A percentile compares a stretch with the other conserved stretches of the same genome.
These are phyloP conservation scores for Wickerhamiella occidentalis DNA, from an alignment of 805 yeast genomes.

Conservation along the genomic window DNA sequence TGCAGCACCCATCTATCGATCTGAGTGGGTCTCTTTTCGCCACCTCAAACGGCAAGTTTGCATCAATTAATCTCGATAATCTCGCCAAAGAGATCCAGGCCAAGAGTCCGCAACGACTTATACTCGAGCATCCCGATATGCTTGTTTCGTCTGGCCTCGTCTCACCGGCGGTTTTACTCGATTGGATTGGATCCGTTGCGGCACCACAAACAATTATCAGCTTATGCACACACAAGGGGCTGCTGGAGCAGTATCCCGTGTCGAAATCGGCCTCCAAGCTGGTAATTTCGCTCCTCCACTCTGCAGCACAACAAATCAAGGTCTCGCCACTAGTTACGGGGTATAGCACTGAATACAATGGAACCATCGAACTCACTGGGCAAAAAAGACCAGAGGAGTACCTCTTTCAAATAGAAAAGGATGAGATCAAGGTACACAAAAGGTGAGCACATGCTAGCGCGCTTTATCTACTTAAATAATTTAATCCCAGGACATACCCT, in stretches of 20 bases:
- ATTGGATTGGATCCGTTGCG: slow-evolving; percentile 28
- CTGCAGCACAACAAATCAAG: not conserved
- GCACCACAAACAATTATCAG: slow-evolving; percentile 29
- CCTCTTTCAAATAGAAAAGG: not conserved
- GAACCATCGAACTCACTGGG: not conserved
- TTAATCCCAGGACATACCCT: slow-evolving; percentile 10
- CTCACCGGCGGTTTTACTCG: slow-evolving; percentile 29
- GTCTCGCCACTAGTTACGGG: slow-evolving; percentile 1
- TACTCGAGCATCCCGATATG: slow-evolving; percentile 39
- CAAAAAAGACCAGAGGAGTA: not conserved
- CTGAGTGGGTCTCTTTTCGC: slow-evolving; percentile 14
- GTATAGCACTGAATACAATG: slow-evolving; percentile 1
- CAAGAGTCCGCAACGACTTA: slow-evolving; percentile 23
- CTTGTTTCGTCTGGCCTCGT: slow-evolving; percentile 35
- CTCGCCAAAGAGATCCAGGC: slow-evolving; percentile 7
- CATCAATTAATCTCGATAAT: slow-evolving; percentile 6
- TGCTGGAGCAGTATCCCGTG: not conserved
- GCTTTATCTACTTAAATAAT: not conserved
- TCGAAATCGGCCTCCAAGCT: not conserved
- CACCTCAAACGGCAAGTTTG: slow-evolving; percentile 6
- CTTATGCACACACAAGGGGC: slow-evolving; percentile 17
- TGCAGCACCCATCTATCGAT: not conserved
- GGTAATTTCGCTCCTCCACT: not conserved
- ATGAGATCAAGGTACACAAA: not conserved
- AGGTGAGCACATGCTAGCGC: too few species aligned